Evolutionary conservation across 192 early-diverging fungal genomes (phyloP), one percentile per base, ranked within the genome.

Genomic region (Gamsiella multidivaricata): DNA sequence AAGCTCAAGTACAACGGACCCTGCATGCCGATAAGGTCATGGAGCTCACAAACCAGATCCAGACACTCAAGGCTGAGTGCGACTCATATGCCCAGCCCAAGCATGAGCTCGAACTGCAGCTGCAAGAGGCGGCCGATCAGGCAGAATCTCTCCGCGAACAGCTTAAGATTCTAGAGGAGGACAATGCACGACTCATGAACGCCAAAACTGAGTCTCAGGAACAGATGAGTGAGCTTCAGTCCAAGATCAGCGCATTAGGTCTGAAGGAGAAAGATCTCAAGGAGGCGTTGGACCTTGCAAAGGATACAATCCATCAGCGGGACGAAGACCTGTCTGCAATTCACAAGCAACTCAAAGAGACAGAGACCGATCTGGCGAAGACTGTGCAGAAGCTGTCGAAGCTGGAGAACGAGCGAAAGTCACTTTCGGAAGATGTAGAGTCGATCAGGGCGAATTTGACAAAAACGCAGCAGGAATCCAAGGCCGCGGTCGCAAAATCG

Each of bases 281-380:
- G 33, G 72, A 75, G 5, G 56, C 72, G 5, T 52, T 75, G 3
- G 31, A n/a, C 1, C 50, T 75, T 17, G 58, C 72, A 32, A 75
- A 67, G 42, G 62, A 65, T 2, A 75, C 72, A 3, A 75, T 75
- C 3, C 49, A 75, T 23, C 72, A 67, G 23, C 63, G 72, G 0
- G 72, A 75, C 26, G 52, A 75, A 28, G 72, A 75, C 20, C 64
- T 75, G 3, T 62, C 53, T 6, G 26, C 50, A 14, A 28, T 43
- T 11, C 49, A 46, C 25, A 58, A 54, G 11, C 26, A 39, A 7
- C 33, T 67, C 17, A 36, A 61, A 41, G 25, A 43, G 15, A 17
- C 39, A 4, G 57, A 75, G 31, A 34, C 23, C 23, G 33, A 46
- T 6, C 25, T 55, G 6, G 72, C 60, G 0, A 58, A 65, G 6